Base-by-base conservation (phyloP, 768 basidiomycete genomes). In the Tulasnella sp. region DNA sequence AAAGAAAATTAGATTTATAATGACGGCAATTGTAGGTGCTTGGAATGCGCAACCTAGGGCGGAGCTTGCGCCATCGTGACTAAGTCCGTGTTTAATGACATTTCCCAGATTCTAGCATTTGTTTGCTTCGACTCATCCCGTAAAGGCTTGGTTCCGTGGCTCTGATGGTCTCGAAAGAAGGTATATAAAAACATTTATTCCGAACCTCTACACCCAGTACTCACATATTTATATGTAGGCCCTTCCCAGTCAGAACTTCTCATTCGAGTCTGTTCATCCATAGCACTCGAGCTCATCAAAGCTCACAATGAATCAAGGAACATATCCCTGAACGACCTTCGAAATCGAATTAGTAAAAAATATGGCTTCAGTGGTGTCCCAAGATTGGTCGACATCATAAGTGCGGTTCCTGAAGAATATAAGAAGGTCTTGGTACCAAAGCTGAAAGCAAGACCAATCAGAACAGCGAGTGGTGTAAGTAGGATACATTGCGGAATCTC, bases 341-440 rank as follows among this genome's bases (percentile, higher is more conserved):
- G 93, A 35, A 73, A 83, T 35, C 81, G 80, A 59, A 75, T 92
- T 66, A 86, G 87, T 64, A 96, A 96, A 70, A 91, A 91, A 65
- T 81, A 79, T 62, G 79, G 77, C 4, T 83, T 81, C 59, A 79
- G 83, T 31, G 86, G 86, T 27, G 83, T 93, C 0, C 95, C 95
- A 0, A 68, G 95, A 40, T 74, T 99, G 16, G 93, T 98, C 39
- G 95, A 99, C 64, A 96, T 99, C 61, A 90, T 99, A 66, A 88
- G 89, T 56, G 95, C 95, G 32, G 93, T 98, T 44, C 95, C 95
- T 15, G 92, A 96, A 64, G 92, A 95, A 48, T 90, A 92, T 69
- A 91, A 91, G 67, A 89, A 89, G 58, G 83, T 83, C 5, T 66
- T 99, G 19, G 65, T 96, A 47, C 90, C 91, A 2, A 90, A 83